Percentiles rank a stretch among this genome's conserved stretches.
Evolutionary conservation across 2,329 filamentous ascomycete species (phyloP).

Genomic region (Beauveria asiatica): DNA sequence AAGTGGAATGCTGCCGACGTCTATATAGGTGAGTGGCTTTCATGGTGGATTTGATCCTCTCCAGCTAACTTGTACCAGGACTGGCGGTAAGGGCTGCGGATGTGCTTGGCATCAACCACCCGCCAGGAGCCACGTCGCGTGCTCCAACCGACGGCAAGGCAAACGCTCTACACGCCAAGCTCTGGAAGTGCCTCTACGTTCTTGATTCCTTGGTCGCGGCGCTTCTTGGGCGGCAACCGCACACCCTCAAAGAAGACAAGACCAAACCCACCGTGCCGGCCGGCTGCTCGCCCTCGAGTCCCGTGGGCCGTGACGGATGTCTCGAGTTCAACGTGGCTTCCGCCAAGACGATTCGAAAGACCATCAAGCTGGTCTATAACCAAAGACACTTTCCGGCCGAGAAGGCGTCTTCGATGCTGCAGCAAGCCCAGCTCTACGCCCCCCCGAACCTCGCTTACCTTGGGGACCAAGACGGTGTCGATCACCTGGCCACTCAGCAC

Average conservation of each 20-base stretch:
- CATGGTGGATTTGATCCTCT: not conserved
- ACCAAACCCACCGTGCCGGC: not conserved
- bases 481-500: not conserved
- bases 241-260: not conserved
- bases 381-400: not conserved
- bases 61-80: conserved; percentile 28
- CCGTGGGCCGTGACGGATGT: not conserved
- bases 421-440: not conserved
- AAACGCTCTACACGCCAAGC: not conserved
- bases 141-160: not conserved
- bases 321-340: not conserved
- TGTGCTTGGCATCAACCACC: conserved; percentile 22
- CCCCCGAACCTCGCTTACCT: not conserved
- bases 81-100: conserved; percentile 57
- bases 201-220: conserved; percentile 1
- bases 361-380: not conserved
- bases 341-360: not conserved
- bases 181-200: conserved; percentile 1
- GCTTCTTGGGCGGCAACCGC: not conserved
- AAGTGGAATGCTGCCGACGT: conserved; percentile 55
- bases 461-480: not conserved
- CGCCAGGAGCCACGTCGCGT: not conserved
- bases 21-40: conserved; percentile 41
- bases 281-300: not conserved
- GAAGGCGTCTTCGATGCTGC: not conserved